These are phyloP conservation scores for Blastomyces percursus DNA, from an alignment of 2,329 filamentous ascomycete species.

Conservation along the genomic window DNA sequence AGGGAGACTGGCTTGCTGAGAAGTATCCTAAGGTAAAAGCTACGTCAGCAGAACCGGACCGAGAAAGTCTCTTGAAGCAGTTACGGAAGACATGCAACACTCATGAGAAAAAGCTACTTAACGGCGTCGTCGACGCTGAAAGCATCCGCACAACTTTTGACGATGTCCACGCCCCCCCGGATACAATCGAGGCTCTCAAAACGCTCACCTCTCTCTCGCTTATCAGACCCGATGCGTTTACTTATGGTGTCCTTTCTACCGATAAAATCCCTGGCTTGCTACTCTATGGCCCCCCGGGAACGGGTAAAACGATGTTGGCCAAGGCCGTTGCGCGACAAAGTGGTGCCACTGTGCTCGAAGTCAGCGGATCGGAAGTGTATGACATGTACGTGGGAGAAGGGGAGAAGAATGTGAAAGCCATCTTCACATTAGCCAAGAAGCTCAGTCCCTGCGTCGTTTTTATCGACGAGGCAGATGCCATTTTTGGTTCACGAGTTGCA, in stretches of 20 bases:
- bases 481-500: conserved; percentile 64
- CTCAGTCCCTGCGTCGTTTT: conserved; percentile 88
- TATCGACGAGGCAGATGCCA: conserved; percentile 90
- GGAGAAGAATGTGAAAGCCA: conserved; percentile 88
- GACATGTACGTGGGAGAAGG: conserved; percentile 95
- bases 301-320: conserved; percentile 52
- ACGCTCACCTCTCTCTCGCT: conserved; percentile 81
- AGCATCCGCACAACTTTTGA: conserved; percentile 79
- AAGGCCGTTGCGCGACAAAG: conserved; percentile 56
- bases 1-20: conserved; percentile 27
- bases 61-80: conserved; percentile 37
- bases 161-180: conserved; percentile 70
- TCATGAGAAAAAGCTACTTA: conserved; percentile 72
- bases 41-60: conserved; percentile 25
- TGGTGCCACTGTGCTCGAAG: conserved; percentile 63
- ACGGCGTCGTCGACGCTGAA: conserved; percentile 68
- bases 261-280: conserved; percentile 86
- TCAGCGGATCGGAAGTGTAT: conserved; percentile 83
- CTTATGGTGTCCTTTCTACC: conserved; percentile 81
- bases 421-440: conserved; percentile 86
- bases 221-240: conserved; percentile 83
- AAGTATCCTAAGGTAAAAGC: conserved; percentile 23
- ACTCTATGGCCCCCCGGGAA: conserved; percentile 71
- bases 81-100: conserved; percentile 52
- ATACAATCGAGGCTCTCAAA: conserved; percentile 78